A percentile compares a stretch with the other conserved stretches of the same genome.
Conservation (phyloP, 352 stramenopile genomes). For the Globisporangium echinulatum region DNA sequence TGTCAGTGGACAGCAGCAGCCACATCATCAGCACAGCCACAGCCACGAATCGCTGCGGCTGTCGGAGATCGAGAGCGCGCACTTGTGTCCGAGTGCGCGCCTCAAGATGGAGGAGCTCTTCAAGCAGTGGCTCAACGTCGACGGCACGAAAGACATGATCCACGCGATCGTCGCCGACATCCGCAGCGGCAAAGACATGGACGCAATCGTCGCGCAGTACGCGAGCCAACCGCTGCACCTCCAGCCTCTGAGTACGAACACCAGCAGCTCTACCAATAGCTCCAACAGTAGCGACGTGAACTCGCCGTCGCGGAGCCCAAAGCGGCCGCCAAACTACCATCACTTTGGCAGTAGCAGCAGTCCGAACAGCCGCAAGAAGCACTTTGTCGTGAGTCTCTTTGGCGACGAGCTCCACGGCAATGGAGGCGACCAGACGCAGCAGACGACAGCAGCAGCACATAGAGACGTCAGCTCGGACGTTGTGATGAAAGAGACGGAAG, state of each 20-base stretch:
- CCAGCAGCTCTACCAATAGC: neutral
- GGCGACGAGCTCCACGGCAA: conserved; percentile 59
- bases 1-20: conserved; percentile 10
- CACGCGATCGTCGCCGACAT: conserved; percentile 73
- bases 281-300: neutral
- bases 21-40: conserved; percentile 1
- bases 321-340: conserved; percentile 77
- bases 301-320: conserved; percentile 65
- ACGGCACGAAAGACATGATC: conserved; percentile 83
- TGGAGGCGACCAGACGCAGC: neutral
- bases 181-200: conserved; percentile 64
- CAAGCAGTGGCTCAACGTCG: conserved; percentile 81
- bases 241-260: neutral
- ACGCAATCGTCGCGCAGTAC: conserved; percentile 26
- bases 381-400: conserved; percentile 72
- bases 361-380: conserved; percentile 46
- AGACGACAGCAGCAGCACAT: conserved; percentile 1
- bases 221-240: conserved; percentile 5
- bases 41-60: conserved; percentile 44
- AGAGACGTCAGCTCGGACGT: conserved; percentile 11
- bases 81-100: conserved; percentile 66
- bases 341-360: conserved; percentile 34
- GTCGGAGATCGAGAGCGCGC: conserved; percentile 77
- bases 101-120: conserved; percentile 89
- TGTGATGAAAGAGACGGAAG: conserved; percentile 28